These are phyloP conservation scores for Limnanthes douglasii DNA, from an alignment of 345 rosid genomes.

Conservation along the genomic window DNA sequence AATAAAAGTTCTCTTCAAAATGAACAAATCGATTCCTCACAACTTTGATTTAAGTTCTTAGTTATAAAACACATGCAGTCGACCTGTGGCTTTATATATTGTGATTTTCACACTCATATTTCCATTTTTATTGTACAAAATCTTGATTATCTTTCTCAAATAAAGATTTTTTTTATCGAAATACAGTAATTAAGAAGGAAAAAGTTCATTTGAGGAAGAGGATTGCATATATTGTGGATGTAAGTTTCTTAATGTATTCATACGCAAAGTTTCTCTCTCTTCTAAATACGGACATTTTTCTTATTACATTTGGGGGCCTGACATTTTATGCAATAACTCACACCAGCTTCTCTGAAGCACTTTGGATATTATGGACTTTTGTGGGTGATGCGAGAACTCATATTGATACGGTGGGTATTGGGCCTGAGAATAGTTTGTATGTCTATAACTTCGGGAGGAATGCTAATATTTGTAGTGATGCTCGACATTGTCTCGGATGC, in stretches of 20 bases:
- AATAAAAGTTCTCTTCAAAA: constrained; percentile 14
- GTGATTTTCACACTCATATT: constrained; percentile 35
- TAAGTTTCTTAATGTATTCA: constrained; percentile 75
- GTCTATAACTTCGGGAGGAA: constrained; percentile 85
- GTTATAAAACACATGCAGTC: constrained; percentile 30
- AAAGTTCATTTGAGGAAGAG: constrained; percentile 80
- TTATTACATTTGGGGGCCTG: constrained; percentile 73
- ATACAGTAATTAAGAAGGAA: constrained; percentile 34
- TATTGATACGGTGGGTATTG: constrained; percentile 65
- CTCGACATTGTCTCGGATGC: constrained; percentile 91
- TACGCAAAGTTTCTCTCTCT: constrained; percentile 88
- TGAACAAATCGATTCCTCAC: constrained; percentile 17
- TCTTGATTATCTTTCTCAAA: constrained; percentile 49
- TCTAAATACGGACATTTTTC: constrained; percentile 61
- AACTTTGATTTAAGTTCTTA: constrained; percentile 10
- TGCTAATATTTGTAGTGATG: constrained; percentile 92
- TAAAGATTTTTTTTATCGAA: constrained; percentile 32
- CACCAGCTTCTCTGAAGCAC: constrained; percentile 65
- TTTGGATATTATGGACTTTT: constrained; percentile 91
- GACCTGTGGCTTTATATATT: constrained; percentile 44
- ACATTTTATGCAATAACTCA: constrained; percentile 75
- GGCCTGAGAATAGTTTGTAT: constrained; percentile 79
- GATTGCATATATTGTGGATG: constrained; percentile 79
- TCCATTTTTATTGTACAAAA: constrained; percentile 57
- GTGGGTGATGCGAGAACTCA: constrained; percentile 89